Conservation (phyloP, 305 asterid species). For the Fraxinus paxiana region DNA sequence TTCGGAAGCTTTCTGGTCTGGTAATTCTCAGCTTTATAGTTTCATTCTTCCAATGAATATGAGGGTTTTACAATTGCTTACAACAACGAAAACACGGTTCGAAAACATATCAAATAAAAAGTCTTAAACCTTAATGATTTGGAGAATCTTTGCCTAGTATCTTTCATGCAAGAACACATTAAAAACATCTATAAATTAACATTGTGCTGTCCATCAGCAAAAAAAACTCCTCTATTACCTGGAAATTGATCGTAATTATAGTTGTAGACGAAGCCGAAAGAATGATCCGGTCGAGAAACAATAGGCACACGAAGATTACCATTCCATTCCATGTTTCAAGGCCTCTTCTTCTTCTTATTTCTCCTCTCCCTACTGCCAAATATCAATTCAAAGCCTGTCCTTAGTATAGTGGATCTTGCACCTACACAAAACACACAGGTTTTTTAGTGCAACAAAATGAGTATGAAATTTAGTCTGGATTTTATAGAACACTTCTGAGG, state of each 20-base stretch:
- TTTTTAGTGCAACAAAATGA: constrained; percentile 14
- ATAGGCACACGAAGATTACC: constrained; percentile 39
- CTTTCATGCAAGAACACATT: background rate
- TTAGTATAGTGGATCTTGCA: background rate
- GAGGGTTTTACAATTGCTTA: background rate
- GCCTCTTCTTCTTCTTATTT: background rate
- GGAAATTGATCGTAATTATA: constrained; percentile 40
- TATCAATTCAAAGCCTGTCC: background rate
- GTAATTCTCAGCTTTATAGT: background rate
- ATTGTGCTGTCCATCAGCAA: background rate
- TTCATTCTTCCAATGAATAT: background rate
- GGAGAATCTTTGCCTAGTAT: background rate
- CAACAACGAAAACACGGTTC: background rate
- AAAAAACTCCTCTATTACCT: constrained; percentile 25
- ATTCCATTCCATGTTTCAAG: constrained; percentile 48
- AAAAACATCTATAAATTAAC: background rate
- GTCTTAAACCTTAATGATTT: background rate
- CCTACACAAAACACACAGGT: background rate
- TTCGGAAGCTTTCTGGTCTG: background rate
- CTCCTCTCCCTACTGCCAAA: background rate
- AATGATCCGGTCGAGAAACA: constrained; percentile 34
- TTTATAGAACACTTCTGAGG: background rate
- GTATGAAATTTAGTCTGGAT: background rate
- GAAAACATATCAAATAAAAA: too few relatives aligned
- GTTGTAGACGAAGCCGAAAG: constrained; percentile 37